A percentile compares a stretch with the other conserved stretches of the same genome.
Evolutionary conservation across 192 early-diverging fungal species (phyloP).

Genomic region (Gamsiella multidivaricata): DNA sequence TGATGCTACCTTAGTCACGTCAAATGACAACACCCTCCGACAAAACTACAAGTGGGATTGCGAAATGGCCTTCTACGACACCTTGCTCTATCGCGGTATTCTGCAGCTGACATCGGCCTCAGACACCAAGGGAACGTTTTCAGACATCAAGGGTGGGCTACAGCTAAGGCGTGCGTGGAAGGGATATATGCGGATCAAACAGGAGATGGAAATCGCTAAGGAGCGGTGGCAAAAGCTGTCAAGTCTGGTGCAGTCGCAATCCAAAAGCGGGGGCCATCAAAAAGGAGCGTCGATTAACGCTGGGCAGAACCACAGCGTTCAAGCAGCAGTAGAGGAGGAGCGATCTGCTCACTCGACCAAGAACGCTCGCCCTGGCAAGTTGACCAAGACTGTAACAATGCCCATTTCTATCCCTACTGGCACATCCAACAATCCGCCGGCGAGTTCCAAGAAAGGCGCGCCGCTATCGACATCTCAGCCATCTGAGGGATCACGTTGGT

Average conservation of each 20-base stretch:
- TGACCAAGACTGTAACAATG: conserved; percentile 12
- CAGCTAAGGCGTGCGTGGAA: conserved; percentile 56
- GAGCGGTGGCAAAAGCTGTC: conserved; percentile 27
- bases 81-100: conserved; percentile 49
- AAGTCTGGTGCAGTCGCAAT: background rate
- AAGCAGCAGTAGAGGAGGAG: background rate
- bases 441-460: conserved; percentile 1
- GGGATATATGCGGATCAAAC: conserved; percentile 52
- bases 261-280: conserved; percentile 1
- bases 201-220: conserved; percentile 52
- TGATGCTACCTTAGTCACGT: conserved; percentile 24
- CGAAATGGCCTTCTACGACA: conserved; percentile 56
- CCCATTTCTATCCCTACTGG: conserved; percentile 10
- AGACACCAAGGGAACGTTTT: conserved; percentile 55
- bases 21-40: conserved; percentile 35
- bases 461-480: conserved; percentile 24
- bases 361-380: background rate
- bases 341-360: background rate
- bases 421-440: background rate
- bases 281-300: background rate
- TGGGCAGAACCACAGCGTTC: background rate
- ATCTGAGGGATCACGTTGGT: conserved; percentile 41
- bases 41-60: conserved; percentile 60
- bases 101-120: conserved; percentile 48
- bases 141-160: conserved; percentile 54